phyloP scores from a whole-genome alignment of 768 basidiomycete species.

The Leccinum incarnatum region DNA sequence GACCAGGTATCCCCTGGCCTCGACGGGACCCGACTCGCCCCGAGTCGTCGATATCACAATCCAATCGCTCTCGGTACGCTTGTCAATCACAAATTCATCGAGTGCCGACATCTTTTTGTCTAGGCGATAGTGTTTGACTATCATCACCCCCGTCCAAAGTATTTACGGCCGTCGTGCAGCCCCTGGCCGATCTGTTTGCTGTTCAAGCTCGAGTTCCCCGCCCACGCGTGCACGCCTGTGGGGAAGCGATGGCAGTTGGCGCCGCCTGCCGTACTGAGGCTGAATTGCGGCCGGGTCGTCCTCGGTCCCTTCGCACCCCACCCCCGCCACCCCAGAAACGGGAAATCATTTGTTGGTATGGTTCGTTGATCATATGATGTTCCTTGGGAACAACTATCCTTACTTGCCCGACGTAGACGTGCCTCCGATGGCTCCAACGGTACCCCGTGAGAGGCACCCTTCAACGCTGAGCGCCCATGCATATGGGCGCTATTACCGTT shows the following conservation, averaged over 20 bases:
- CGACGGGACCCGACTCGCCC: background rate
- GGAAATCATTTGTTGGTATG: slow-evolving; percentile 6
- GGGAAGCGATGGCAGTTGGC: background rate
- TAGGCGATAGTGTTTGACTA: background rate
- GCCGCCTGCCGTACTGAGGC: background rate
- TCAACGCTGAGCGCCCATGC: background rate
- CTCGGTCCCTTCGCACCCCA: background rate
- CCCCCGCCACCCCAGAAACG: background rate
- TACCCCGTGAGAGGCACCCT: background rate
- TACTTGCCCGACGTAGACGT: background rate
- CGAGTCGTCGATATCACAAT: background rate
- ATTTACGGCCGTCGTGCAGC: background rate
- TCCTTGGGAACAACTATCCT: slow-evolving; percentile 5
- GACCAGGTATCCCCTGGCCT: background rate
- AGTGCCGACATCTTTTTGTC: background rate
- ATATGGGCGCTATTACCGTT: background rate
- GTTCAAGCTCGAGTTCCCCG: background rate
- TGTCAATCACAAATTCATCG: background rate
- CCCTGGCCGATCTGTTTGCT: background rate
- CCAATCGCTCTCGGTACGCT: background rate
- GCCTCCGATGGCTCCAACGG: no score
- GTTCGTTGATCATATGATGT: background rate
- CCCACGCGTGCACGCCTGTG: background rate
- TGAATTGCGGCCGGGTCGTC: background rate
- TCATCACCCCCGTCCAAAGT: background rate